Percentiles rank a stretch among this genome's conserved stretches.
Conservation (phyloP, 2,329 filamentous ascomycete species). For the Diplodia intermedia region DNA sequence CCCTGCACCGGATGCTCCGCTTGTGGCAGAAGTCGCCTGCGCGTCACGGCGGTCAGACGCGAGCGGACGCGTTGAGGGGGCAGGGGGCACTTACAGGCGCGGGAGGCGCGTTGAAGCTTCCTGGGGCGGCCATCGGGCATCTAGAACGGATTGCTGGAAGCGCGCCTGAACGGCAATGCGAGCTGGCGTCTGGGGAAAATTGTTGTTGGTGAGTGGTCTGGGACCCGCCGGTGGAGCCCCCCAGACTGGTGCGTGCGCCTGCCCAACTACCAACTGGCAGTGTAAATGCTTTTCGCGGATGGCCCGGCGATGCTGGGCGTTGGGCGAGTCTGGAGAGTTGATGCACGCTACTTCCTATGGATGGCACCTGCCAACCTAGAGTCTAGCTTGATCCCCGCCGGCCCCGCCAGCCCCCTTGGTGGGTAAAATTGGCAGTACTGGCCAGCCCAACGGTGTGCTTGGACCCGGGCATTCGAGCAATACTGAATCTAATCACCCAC, state of each 20-base stretch:
- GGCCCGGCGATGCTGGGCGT: too few relatives aligned
- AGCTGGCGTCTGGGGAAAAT: neutral
- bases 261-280: neutral
- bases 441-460: too few relatives aligned
- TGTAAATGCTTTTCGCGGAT: too few relatives aligned
- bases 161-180: slow-evolving; percentile 26
- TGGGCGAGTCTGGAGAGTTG: too few relatives aligned
- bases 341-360: too few relatives aligned
- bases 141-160: slow-evolving; percentile 7
- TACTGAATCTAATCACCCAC: too few relatives aligned
- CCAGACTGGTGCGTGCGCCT: neutral
- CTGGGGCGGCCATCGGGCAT: slow-evolving; percentile 42
- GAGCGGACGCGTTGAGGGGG: neutral
- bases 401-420: too few relatives aligned
- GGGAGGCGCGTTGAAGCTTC: slow-evolving; percentile 47
- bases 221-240: slow-evolving; percentile 7
- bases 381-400: too few relatives aligned
- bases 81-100: slow-evolving; percentile 39
- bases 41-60: neutral
- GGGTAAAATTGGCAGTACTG: too few relatives aligned
- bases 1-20: slow-evolving; percentile 55
- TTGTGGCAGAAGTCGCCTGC: slow-evolving; percentile 59
- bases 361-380: too few relatives aligned
- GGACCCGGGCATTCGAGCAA: too few relatives aligned
- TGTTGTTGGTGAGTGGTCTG: slow-evolving; percentile 19